Evolutionary conservation across 768 basidiomycete genomes (phyloP), one percentile per base, ranked within the genome.

Genomic region (Rhizopogon vinicolor): DNA sequence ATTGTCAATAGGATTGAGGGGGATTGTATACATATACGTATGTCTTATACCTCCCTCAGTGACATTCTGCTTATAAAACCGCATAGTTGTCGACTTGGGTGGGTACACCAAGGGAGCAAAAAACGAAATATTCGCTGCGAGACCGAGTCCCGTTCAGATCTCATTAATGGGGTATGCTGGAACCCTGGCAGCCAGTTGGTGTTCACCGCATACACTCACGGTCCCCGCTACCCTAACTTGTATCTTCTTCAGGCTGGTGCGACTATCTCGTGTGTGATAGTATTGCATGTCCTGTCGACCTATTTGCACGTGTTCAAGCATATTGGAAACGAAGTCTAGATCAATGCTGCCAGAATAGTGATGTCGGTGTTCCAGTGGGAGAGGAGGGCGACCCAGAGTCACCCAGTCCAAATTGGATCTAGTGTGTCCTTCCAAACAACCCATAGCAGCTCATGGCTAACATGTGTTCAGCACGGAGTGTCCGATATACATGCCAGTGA

Each of bases 61-160:
- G 3, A 16, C 35, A 46, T 18, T 10, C 7, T 29, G 39, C 6
- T 41, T 22, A 51, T 18, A 5, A 29, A 18, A 43, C 39, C 12
- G 63, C 49, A 41, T 58, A 78, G 77, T 78, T 22, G 65, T 78
- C 50, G 77, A 78, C 55, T 61, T 78, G 2, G 76, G 74, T 5
- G 79, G 79, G 9, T 81, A 81, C 56, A 81, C 79, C 31, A 81
- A 78, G 61, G 80, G 78, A 14, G 75, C 79, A 2, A 64, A 73
- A 53, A 81, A 81, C 54, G 79, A 81, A 50, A 71, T 81, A 16
- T 81, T 81, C 44, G 80, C 80, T 13, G 76, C 74, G 1, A 70
- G 79, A 25, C 75, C 77, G 14, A 72, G 72, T 48, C 80, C 79
- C 3, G 63, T 81, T 9, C 79, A 81, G 61, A 67, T 80, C 50